Conservation (phyloP, 805 yeast species). For the Brettanomyces sp. region DNA sequence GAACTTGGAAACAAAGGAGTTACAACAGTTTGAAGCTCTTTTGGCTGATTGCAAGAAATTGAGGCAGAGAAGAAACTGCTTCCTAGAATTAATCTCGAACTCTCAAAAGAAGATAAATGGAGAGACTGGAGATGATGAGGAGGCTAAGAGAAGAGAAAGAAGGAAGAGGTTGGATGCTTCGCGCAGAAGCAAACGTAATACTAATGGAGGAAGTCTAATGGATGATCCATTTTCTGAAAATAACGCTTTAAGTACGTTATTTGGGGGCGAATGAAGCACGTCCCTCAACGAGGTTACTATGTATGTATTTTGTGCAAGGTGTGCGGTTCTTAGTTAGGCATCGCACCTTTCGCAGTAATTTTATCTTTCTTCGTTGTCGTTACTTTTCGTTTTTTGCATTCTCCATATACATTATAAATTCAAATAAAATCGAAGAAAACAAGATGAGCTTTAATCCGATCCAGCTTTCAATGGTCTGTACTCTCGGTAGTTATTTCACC, state of each 20-base stretch:
- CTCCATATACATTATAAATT: background rate
- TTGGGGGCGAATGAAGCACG: constrained; percentile 1
- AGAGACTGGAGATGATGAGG: constrained; percentile 19
- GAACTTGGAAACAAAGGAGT: constrained; percentile 43
- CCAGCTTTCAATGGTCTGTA: too few species aligned
- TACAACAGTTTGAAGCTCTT: constrained; percentile 54
- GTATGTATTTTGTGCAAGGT: background rate
- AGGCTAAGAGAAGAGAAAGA: constrained; percentile 29
- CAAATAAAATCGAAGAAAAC: background rate
- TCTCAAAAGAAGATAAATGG: constrained; percentile 40
- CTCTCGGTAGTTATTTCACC: background rate
- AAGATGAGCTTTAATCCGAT: too few species aligned
- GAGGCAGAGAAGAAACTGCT: constrained; percentile 72
- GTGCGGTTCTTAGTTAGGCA: background rate
- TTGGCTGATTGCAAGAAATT: constrained; percentile 57
- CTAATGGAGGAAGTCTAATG: background rate
- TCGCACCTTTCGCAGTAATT: background rate
- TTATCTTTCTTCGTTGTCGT: background rate
- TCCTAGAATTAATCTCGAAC: constrained; percentile 58
- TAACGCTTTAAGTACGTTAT: constrained; percentile 2
- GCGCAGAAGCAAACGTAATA: constrained; percentile 1
- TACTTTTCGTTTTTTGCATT: background rate
- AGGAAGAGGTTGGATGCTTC: constrained; percentile 13
- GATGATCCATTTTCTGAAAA: constrained; percentile 7
- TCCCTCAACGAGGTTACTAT: background rate